A percentile compares a stretch with the other conserved stretches of the same genome.
Conservation (phyloP, 345 rosid species). For the Eucalyptus erythrocorys region DNA sequence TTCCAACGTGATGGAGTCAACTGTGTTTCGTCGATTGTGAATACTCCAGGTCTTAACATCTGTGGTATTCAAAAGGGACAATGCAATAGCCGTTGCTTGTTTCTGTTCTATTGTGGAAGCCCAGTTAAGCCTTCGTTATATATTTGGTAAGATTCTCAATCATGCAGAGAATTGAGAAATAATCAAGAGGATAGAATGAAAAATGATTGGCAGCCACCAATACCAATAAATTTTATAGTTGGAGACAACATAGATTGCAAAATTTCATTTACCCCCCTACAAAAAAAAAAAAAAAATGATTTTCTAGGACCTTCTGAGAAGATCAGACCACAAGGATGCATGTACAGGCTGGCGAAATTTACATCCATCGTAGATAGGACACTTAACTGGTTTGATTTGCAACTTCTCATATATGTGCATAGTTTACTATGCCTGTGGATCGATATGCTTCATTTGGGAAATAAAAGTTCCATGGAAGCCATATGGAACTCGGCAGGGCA, state of each 20-base stretch:
- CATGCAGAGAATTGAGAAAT: background rate
- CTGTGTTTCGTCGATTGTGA: background rate
- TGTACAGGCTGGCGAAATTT: background rate
- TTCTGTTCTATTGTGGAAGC: background rate
- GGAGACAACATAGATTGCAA: background rate
- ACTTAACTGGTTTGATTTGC: background rate
- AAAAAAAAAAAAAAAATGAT: background rate
- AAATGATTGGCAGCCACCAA: background rate
- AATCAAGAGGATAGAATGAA: background rate
- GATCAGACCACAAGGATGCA: background rate
- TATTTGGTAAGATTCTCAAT: background rate
- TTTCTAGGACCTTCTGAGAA: background rate
- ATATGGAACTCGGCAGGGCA: constrained; percentile 29
- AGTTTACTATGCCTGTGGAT: background rate
- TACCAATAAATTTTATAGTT: background rate
- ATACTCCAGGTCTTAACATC: background rate
- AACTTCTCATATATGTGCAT: background rate
- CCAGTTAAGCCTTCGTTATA: background rate
- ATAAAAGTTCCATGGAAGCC: constrained; percentile 32
- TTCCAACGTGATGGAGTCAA: background rate
- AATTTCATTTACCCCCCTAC: background rate
- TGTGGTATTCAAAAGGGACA: background rate
- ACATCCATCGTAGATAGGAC: background rate
- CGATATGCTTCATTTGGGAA: background rate
- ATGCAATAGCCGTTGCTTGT: background rate